Base-by-base conservation (phyloP, 208 protist genomes). In the Acanthamoeba triangularis region DNA sequence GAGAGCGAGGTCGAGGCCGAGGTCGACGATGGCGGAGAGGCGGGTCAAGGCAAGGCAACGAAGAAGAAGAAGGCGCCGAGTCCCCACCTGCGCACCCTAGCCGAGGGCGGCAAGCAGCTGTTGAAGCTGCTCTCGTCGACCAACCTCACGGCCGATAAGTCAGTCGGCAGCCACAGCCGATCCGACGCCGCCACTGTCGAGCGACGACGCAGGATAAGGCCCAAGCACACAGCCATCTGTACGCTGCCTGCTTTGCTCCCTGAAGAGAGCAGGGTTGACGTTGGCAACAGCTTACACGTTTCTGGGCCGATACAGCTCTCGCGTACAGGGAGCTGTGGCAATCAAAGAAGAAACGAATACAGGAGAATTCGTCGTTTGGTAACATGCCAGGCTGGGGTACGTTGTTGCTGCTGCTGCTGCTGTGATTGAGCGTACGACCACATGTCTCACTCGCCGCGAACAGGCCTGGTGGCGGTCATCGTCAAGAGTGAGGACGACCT, bases 401-500 rank as follows among this genome's bases (percentile, higher is more conserved):
- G 44, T 69, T 20, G 23, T 33, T 67, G 4, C 18, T 23, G 23
- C 72, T 69, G 6, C 23, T 47, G 23, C 8, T 37, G 33, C 30
- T 91, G 30, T 5, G 28, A 63, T 1, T 8, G 33, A 56, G 67
- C 93, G 85, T 30, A 65, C 6, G 20, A 93, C 84, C 18, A 52
- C 44, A 35, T 80, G 28, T 61, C 44, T 74, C 20, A 47, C 44
- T 47, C 82, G 30, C 1, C 30, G 37, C 44, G 44, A 47, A 20
- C 54, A 84, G 44, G 59, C 16, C 52, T 69, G n/a, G 54, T 11
- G n/a, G 82, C 90, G 37, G 61, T 95, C 33, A 95, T 84, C 41
- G 41, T 95, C 41, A 88, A 84, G 61, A 76, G 69, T 54, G 93
- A 90, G 44, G 93, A 95, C 94, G 93, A 95, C 78, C 61, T 95